Base-by-base conservation (phyloP, 495 filamentous ascomycete genomes). In the Pseudomonodictys pantanalensis region DNA sequence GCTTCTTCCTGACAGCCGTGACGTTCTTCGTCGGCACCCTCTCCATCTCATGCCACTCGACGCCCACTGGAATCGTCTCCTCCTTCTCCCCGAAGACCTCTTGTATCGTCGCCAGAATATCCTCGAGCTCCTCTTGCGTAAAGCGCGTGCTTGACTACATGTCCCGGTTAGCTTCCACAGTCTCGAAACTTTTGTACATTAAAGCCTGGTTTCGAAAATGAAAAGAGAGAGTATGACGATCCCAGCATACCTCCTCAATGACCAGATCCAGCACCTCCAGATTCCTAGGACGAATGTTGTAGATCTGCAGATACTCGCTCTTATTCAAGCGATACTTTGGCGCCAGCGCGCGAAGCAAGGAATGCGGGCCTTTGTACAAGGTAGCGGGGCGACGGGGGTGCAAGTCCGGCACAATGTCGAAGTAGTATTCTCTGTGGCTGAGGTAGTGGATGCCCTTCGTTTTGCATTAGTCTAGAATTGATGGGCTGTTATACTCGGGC, bases 221-320 rank as follows among this genome's bases (percentile, higher is more conserved):
- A 30, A 26, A 39, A 25, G 46, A 23, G 24, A 4, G 18, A 20
- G 28, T 2, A 24, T 24, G 24, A 11, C 18, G 20, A 20, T 1
- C 22, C 33, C 20, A 17, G 45, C 35, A 23, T 41, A 63, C 64
- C 45, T 67, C 64, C 25, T 67, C 59, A 38, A 67, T 51, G 17
- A 67, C 45, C 18, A 62, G 18, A 26, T 59, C 42, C 18, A 67
- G 35, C 51, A 32, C 26, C 5, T 59, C 32, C 23, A 28, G 1
- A 0, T 20, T 59, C 24, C 10, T 46, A 6, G 64, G 64, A 8
- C 55, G 18, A 25, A 67, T 23, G 54, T 67, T 67, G 38, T 52
- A 59, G 7, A 67, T 48, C 56, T 59, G 54, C 20, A 67, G n/a
- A 25, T 56, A 67, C 55, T 67, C 64, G 3, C 50, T 50, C 24